Base-by-base conservation (phyloP, 176 grass and related monocot species). In the Dendrocalamus sinicus region DNA sequence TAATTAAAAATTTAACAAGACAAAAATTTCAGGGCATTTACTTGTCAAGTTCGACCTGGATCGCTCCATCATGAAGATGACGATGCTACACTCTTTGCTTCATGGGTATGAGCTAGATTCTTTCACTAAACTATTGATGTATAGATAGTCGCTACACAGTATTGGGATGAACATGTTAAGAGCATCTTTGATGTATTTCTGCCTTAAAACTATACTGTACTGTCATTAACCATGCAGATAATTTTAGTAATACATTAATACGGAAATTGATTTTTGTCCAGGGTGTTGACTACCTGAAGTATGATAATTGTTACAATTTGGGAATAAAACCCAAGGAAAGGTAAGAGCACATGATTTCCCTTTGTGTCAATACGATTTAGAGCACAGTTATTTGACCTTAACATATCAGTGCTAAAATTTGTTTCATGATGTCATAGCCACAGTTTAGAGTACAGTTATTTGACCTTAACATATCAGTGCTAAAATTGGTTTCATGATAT, bases 31-130 rank as follows among this genome's bases (percentile, higher is more conserved):
- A 98, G 96, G 88, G 19, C 4, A 67, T 95, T 86, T 55, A 98
- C 93, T 70, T 98, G 96, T 86, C 90, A 98, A 98, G 91, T 98
- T 89, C 89, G 93, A 76, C 96, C 96, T 81, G 96, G 96, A 76
- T 98, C 93, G 4, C 86, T 98, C 15, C 82, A 12, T 85, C 91
- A 98, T 90, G 96, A 98, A 89, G 78, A 76, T 0, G 89, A 88
- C 3, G 96, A 98, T 95, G 96, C 93, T 43, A 30, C 81, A 20
- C 68, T 90, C 55, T 98, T 98, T 83, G 93, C 96, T 68, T 98
- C 90, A 80, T 95, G 96, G 96, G 96, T 98, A 91, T 63, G 95
- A 51, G 15, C 81, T 84, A 67, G 17, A 81, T 61, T 23, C 65
- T 85, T 52, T 69, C 23, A 52, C 30, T 39, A 7, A 73, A 26